These are phyloP conservation scores for Golubevia pallescens DNA, from an alignment of 1,284 basidiomycete species.

Conservation along the genomic window DNA sequence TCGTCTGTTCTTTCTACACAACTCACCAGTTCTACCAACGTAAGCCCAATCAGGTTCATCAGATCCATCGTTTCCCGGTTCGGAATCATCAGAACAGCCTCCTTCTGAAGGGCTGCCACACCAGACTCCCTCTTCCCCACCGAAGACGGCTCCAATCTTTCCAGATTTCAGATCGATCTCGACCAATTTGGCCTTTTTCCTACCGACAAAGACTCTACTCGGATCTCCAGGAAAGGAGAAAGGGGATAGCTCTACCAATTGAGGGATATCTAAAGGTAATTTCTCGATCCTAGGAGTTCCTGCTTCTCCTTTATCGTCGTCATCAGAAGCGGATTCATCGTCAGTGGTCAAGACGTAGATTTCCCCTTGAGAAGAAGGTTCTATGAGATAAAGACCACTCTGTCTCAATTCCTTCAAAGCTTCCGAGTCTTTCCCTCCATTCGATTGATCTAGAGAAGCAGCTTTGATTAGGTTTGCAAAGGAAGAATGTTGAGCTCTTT, in stretches of 20 bases:
- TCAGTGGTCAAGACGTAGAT: conserved; percentile 46
- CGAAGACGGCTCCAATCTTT: conserved; percentile 77
- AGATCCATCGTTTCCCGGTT: not conserved
- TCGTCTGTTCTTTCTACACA: too few species aligned
- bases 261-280: conserved; percentile 81
- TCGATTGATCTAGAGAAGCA: not conserved
- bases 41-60: conserved; percentile 34
- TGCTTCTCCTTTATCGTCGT: not conserved
- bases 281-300: conserved; percentile 67
- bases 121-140: conserved; percentile 37
- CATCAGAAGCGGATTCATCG: not conserved
- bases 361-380: conserved; percentile 50
- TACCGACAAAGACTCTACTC: conserved; percentile 79
- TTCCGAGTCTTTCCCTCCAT: conserved; percentile 30
- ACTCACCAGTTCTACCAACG: conserved; percentile 23
- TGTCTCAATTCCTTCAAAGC: conserved; percentile 32
- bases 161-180: conserved; percentile 83
- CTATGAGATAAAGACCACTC: conserved; percentile 55
- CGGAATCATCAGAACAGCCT: too few species aligned
- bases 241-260: conserved; percentile 84
- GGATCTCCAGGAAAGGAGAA: conserved; percentile 77
- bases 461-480: not conserved
- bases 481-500: too few species aligned
- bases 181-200: conserved; percentile 81
- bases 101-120: not conserved